Conservation (phyloP, 768 basidiomycete species). For the Daedaleopsis nitida region DNA sequence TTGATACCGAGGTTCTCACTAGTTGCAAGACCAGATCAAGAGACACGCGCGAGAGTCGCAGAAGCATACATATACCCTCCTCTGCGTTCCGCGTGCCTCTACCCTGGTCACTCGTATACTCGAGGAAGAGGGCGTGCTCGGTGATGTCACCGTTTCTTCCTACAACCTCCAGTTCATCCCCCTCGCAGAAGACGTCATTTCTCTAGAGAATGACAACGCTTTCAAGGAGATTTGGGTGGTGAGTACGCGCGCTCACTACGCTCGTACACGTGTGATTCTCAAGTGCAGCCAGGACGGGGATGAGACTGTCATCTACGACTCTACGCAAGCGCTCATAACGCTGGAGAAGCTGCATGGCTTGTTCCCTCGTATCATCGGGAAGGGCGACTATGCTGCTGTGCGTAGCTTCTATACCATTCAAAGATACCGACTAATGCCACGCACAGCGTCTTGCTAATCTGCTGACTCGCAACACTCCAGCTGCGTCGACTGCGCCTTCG, state of each 20-base stretch:
- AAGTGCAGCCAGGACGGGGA: conserved; percentile 75
- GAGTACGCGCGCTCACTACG: conserved; percentile 33
- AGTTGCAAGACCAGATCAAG: conserved; percentile 84
- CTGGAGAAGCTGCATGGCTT: conserved; percentile 84
- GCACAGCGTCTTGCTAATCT: conserved; percentile 75
- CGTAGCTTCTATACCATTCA: conserved; percentile 22
- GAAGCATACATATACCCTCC: conserved; percentile 82
- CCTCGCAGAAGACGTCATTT: conserved; percentile 89
- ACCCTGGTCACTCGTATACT: conserved; percentile 83
- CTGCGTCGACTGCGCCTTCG: conserved; percentile 34
- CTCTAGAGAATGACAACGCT: conserved; percentile 81
- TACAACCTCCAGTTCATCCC: conserved; percentile 96
- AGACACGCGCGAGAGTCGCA: conserved; percentile 67
- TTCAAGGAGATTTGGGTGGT: conserved; percentile 94
- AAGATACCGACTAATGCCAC: conserved; percentile 1
- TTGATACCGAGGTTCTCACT: conserved; percentile 23
- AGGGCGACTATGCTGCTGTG: conserved; percentile 86
- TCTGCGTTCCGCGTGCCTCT: conserved; percentile 87
- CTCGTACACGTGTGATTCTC: neutral
- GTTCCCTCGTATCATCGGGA: conserved; percentile 91
- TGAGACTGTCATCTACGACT: conserved; percentile 86
- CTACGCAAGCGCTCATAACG: conserved; percentile 81
- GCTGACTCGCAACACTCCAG: conserved; percentile 57
- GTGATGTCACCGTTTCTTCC: conserved; percentile 85
- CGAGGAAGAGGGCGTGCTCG: conserved; percentile 96